Base-by-base conservation (phyloP, 305 asterid species). In the Fraxinus velutina region DNA sequence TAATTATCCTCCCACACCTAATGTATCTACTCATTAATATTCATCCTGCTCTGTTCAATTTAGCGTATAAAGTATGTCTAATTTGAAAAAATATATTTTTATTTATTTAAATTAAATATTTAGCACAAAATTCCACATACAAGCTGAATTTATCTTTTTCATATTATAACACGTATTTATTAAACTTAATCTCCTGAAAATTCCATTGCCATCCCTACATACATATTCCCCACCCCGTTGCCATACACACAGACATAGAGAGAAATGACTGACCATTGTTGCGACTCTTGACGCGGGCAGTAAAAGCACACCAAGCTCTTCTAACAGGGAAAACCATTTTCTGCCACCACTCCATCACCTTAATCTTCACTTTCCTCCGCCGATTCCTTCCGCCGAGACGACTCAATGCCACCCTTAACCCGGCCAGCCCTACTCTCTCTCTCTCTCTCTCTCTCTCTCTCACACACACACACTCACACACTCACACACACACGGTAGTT, bases 261-360 rank as follows among this genome's bases (percentile, higher is more conserved):
- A 66, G 75, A 70, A 8, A 32, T 27, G 36, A 80, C 79, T 80
- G 17, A 95, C 99, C 99, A 33, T 92, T 91, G 83, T 93, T 93
- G 0, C 90, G 94, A 85, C 91, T 90, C 81, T 88, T 95, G 62
- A 92, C 86, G 5, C 97, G 97, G 75, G 93, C 81, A 19, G 98
- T 91, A 62, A 91, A 89, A 62, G 92, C 82, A 78, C 87, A 84
- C 98, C 98, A 95, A 74, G 85, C 97, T 84, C 94, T 90, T 50
- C 97, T 80, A 55, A 93, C 94, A 29, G 98, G 99, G 81, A 93
- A 93, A 5, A 89, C 95, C 86, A 95, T 89, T 81, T 91, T 95
- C 42, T 88, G 93, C 94, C 92, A 91, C 93, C 90, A 92, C 77
- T 92, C 97, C 97, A 91, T 95, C 82, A 87, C 92, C 88, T 90